Evolutionary conservation across 2,329 filamentous ascomycete genomes (phyloP), one percentile per base, ranked within the genome.

Genomic region (Ophiocordyceps robertsii): DNA sequence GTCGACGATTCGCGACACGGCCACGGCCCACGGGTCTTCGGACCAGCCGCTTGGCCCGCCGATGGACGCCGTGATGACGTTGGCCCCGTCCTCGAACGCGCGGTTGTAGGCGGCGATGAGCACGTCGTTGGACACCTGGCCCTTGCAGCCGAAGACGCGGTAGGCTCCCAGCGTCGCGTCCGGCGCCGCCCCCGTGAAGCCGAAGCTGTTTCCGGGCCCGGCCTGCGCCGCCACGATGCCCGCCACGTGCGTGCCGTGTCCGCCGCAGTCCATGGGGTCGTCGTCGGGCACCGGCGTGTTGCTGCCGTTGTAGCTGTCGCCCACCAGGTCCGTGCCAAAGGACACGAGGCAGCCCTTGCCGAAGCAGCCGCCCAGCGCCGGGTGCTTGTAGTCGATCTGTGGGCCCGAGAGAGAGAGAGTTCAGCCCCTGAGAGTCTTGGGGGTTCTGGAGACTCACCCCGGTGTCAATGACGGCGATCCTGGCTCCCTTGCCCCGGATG

Each of bases 291-390:
- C 46, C 9, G 66, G 65, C 1, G 52, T 58, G 47, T 64, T 64
- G 39, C 46, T 43, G 37, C 64, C 65, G 37, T 49, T 59, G 55
- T 70, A 75, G 39, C 59, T 61, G 43, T 81, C 73, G 16, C 75
- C 77, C 16, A 78, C 69, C 36, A 78, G 62, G 47, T 79, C 75
- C 31, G 64, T 64, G 16, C 79, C 78, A 44, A 68, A 72, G 4
- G 66, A 64, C 16, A 82, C 72, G 35, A 80, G 62, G 49, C 70
- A 80, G 12, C 68, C 73, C 1, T 64, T 51, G 2, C 78, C 79
- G 52, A 80, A 81, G 51, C 77, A 77, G 38, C 75, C 76, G 14
- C 79, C 79, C 0, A 83, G 68, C 27, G 75, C 73, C 2, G 76
- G 73, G 51, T 82, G 77, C 1, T 61, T 67, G 52, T 80, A 82